Percentiles rank a stretch among this genome's conserved stretches.
phyloP scores from a whole-genome alignment of 371 early-diverging fungal species.

The Mortierella sp. region DNA sequence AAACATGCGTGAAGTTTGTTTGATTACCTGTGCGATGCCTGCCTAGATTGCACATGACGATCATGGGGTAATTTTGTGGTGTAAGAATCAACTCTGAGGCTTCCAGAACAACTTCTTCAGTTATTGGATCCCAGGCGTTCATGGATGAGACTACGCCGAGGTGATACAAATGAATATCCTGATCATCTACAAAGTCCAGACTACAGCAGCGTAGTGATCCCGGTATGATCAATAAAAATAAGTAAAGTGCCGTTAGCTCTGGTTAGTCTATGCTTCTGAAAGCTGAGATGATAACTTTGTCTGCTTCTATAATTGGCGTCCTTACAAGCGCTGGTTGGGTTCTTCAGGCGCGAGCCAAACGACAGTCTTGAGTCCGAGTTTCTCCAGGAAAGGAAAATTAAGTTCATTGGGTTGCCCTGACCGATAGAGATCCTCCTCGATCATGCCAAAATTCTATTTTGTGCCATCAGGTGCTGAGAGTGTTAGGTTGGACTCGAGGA shows the following conservation, averaged over 20 bases:
- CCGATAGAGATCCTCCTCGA: conserved; percentile 95
- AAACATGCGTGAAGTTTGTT: neutral
- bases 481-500: too few species aligned
- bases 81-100: conserved; percentile 89
- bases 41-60: conserved; percentile 97
- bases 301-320: too few species aligned
- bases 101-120: conserved; percentile 95
- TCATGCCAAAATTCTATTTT: conserved; percentile 94
- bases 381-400: conserved; percentile 97
- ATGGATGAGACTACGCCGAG: conserved; percentile 80
- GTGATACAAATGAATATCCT: conserved; percentile 92
- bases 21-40: conserved; percentile 93
- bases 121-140: conserved; percentile 96
- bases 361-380: conserved; percentile 91
- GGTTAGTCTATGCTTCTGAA: too few species aligned
- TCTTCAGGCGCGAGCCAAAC: conserved; percentile 96
- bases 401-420: conserved; percentile 98
- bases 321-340: conserved; percentile 92
- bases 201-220: too few species aligned
- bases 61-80: conserved; percentile 92
- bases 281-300: too few species aligned
- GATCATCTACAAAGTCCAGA: conserved; percentile 96
- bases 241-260: neutral
- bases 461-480: too few species aligned
- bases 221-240: too few species aligned